Evolutionary conservation across 2,329 filamentous ascomycete genomes (phyloP).

Genomic region (Kalmusia sp.): DNA sequence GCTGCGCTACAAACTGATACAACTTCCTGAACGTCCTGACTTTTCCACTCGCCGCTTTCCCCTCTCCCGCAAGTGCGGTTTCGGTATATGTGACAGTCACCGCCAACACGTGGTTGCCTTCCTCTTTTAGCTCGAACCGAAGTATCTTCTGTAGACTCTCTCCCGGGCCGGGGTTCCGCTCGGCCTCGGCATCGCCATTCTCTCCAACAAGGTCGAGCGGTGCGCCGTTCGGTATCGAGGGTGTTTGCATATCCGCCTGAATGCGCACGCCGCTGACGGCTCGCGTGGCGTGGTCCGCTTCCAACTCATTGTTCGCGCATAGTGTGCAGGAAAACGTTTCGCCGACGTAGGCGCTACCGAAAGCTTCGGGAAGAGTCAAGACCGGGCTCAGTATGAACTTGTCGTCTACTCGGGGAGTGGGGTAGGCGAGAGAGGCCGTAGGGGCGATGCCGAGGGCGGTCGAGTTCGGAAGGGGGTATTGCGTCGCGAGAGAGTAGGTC

Average conservation of each 20-base stretch:
- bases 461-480: slow-evolving; percentile 68
- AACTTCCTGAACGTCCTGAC: slow-evolving; percentile 90
- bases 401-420: slow-evolving; percentile 56
- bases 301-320: slow-evolving; percentile 89
- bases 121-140: slow-evolving; percentile 87
- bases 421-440: slow-evolving; percentile 74
- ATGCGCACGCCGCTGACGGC: slow-evolving; percentile 79
- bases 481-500: slow-evolving; percentile 77
- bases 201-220: slow-evolving; percentile 61
- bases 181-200: neutral
- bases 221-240: slow-evolving; percentile 69
- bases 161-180: slow-evolving; percentile 59
- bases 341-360: slow-evolving; percentile 93
- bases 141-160: slow-evolving; percentile 82
- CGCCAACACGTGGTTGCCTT: slow-evolving; percentile 90
- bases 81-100: slow-evolving; percentile 96
- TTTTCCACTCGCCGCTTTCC: slow-evolving; percentile 62
- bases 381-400: slow-evolving; percentile 65
- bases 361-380: slow-evolving; percentile 86
- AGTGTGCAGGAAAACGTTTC: slow-evolving; percentile 94
- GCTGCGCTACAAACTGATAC: slow-evolving; percentile 95
- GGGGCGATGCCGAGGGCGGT: slow-evolving; percentile 59
- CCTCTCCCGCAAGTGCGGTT: slow-evolving; percentile 63
- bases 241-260: slow-evolving; percentile 94
- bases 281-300: slow-evolving; percentile 46